Evolutionary conservation across 108 stramenopile genomes (phyloP).

Genomic region (Skeletonema menzelii): DNA sequence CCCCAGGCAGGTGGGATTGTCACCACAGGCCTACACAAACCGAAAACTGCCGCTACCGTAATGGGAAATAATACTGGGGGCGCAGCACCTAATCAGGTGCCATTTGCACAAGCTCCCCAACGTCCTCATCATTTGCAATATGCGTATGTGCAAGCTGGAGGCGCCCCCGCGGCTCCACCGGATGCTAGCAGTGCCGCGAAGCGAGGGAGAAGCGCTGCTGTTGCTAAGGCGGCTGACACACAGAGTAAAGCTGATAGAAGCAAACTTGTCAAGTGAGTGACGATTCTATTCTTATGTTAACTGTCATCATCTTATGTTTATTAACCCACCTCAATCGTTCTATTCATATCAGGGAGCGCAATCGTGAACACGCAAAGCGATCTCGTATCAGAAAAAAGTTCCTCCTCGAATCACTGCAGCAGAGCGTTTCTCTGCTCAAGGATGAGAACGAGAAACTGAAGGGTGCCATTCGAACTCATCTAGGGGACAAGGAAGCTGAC

Average conservation of each 20-base stretch:
- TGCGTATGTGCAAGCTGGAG: conserved; percentile 54
- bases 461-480: conserved; percentile 63
- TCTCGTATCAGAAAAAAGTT: conserved; percentile 96
- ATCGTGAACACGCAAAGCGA: conserved; percentile 94
- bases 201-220: conserved; percentile 25
- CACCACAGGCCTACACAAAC: conserved; percentile 70
- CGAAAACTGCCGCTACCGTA: conserved; percentile 47
- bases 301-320: not conserved
- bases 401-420: conserved; percentile 93
- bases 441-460: conserved; percentile 89
- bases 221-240: not conserved
- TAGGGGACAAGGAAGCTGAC: conserved; percentile 70
- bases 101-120: conserved; percentile 74
- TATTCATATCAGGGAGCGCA: conserved; percentile 65
- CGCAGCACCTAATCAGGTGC: conserved; percentile 46
- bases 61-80: conserved; percentile 57
- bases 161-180: conserved; percentile 8
- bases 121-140: conserved; percentile 84
- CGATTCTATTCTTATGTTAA: not conserved
- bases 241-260: conserved; percentile 21
- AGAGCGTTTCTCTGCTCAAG: conserved; percentile 75
- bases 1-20: conserved; percentile 70
- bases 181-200: conserved; percentile 31
- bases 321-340: not conserved
- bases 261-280: conserved; percentile 49